Base-by-base conservation (phyloP, 2,329 filamentous ascomycete species). In the Calonectria multiphialidica region DNA sequence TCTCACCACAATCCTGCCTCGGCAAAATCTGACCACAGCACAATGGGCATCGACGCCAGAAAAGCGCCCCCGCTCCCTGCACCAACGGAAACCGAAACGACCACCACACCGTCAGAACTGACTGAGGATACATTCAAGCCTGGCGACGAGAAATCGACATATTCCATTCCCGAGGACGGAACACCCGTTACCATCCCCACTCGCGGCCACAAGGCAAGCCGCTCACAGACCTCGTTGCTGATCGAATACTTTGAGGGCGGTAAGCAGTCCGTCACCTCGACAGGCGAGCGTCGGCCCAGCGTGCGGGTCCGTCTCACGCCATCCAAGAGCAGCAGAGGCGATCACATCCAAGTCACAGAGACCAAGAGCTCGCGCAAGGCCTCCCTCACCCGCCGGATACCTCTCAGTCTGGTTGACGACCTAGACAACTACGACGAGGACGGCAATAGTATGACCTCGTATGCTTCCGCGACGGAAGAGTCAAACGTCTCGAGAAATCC, bases 161-260 rank as follows among this genome's bases (percentile, higher is more conserved):
- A 94, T 84, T 95, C 93, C 44, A 90, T 97, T 64, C 94, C 94
- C 70, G 94, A 95, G 80, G 94, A 97, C 90, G 95, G 94, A 82
- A 96, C 94, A 66, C 95, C 96, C 49, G 93, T 99, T 80, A 98
- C 95, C 73, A 97, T 99, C 83, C 92, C 93, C 81, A 98, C 96
- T 53, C 91, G 90, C 72, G 88, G 90, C 78, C 89, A 90, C 81
- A 86, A 85, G 75, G 80, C 87, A 74, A 89, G 86, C 81, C 85
- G 90, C 78, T 98, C 95, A 55, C 95, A 98, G 86, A 98, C 96
- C 44, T 97, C 95, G 69, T 88, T 98, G 76, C 88, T 98, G 79
- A 98, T 98, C 80, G 96, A 98, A 85, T 98, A 98, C 84, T 98
- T 97, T 80, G 96, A 98, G 85, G 94, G 92, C 77, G 91, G 93